phyloP scores from a whole-genome alignment of 148 eudicot genomes.

The Chenopodium berlandieri region DNA sequence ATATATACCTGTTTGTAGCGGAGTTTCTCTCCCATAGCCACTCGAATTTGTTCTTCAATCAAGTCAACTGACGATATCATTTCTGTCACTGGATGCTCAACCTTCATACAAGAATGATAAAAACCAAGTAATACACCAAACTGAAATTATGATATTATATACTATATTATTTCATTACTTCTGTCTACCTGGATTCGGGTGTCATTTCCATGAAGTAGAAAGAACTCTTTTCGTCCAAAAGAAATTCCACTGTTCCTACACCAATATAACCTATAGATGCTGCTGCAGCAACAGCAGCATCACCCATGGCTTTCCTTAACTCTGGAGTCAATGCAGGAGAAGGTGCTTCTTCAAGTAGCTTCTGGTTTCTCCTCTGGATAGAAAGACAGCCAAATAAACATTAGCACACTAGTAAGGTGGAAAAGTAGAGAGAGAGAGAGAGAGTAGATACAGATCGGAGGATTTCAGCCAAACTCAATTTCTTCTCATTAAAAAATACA shows the following conservation, averaged over 20 bases:
- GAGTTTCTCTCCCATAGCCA: too few relatives aligned
- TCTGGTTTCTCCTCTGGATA: slow-evolving; percentile 96
- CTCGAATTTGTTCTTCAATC: too few relatives aligned
- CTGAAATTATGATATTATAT: neutral
- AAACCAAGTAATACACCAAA: neutral
- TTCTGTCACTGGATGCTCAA: too few relatives aligned
- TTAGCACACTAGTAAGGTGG: neutral
- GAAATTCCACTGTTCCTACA: slow-evolving; percentile 95
- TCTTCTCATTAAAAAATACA: neutral
- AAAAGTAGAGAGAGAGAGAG: too few relatives aligned
- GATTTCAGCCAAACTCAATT: neutral
- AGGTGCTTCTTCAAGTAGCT: slow-evolving; percentile 97
- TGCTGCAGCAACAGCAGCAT: slow-evolving; percentile 99
- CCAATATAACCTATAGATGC: slow-evolving; percentile 94
- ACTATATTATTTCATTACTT: neutral
- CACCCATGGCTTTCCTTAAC: slow-evolving; percentile 97
- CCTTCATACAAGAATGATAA: slow-evolving; percentile 20
- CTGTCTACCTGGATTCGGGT: slow-evolving; percentile 79
- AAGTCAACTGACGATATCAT: too few relatives aligned
- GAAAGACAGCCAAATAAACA: slow-evolving; percentile 3
- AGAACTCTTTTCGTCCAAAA: slow-evolving; percentile 93
- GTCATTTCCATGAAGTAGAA: slow-evolving; percentile 99
- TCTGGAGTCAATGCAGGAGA: slow-evolving; percentile 95
- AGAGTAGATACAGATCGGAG: neutral
- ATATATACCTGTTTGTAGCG: too few relatives aligned